Evolutionary conservation across 2,329 filamentous ascomycete species (phyloP).

Genomic region (Cylindrodendrum hubeiense): DNA sequence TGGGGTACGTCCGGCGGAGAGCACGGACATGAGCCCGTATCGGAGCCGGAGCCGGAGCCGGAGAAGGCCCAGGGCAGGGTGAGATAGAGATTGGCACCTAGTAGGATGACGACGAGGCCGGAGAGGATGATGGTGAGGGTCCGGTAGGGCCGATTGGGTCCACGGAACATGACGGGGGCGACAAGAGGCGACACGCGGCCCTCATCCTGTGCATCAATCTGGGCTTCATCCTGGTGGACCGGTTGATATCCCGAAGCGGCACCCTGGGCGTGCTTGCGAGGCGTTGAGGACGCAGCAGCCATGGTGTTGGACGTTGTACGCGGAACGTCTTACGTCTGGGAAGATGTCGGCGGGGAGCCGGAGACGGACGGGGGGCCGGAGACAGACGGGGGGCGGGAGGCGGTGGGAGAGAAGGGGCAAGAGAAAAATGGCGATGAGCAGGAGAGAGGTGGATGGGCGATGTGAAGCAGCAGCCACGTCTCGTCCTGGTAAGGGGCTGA

Average conservation of each 20-base stretch:
- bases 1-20: conserved; percentile 63
- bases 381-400: not conserved
- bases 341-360: conserved; percentile 7
- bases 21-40: conserved; percentile 44
- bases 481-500: not conserved
- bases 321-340: not conserved
- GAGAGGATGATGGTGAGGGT: conserved; percentile 49
- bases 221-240: conserved; percentile 50
- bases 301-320: conserved; percentile 23
- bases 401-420: conserved; percentile 8
- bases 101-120: conserved; percentile 51
- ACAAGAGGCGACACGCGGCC: conserved; percentile 29
- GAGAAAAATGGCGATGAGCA: not conserved
- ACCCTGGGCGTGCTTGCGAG: conserved; percentile 26
- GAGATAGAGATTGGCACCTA: conserved; percentile 52
- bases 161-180: conserved; percentile 32
- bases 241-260: conserved; percentile 46
- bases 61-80: conserved; percentile 49
- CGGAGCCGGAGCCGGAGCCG: conserved; percentile 35
- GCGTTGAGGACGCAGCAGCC: conserved; percentile 32
- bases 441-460: not conserved
- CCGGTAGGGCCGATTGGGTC: conserved; percentile 45
- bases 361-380: too few species aligned
- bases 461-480: not conserved
- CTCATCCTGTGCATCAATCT: conserved; percentile 33